A percentile compares a stretch with the other conserved stretches of the same genome.
These are phyloP conservation scores for Jacaranda copaia DNA, from an alignment of 257 asterid species.

Conservation along the genomic window DNA sequence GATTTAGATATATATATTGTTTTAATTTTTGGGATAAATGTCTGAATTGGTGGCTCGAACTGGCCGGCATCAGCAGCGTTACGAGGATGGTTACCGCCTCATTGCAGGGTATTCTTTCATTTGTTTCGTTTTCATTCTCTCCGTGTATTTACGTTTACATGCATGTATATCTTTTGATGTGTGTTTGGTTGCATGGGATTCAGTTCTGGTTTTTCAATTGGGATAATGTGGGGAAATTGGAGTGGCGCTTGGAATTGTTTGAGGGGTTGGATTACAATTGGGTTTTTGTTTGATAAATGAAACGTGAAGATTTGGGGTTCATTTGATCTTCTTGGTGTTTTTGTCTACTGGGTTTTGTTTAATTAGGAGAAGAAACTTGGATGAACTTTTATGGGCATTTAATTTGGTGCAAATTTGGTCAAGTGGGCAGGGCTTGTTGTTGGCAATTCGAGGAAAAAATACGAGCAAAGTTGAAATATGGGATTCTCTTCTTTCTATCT, in stretches of 20 bases:
- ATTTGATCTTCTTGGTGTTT: constrained; percentile 24
- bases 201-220: constrained; percentile 25
- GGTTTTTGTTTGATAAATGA: constrained; percentile 32
- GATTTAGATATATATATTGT: constrained; percentile 1
- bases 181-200: constrained; percentile 40
- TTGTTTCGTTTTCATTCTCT: background rate
- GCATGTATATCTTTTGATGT: constrained; percentile 43
- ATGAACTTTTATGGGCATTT: constrained; percentile 9
- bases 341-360: constrained; percentile 29
- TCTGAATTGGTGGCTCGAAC: constrained; percentile 95
- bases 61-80: constrained; percentile 91
- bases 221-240: constrained; percentile 38
- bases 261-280: constrained; percentile 21
- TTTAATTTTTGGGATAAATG: constrained; percentile 54
- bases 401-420: constrained; percentile 29
- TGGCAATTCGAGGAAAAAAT: constrained; percentile 14
- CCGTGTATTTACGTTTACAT: constrained; percentile 36
- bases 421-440: constrained; percentile 18
- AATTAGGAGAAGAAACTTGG: constrained; percentile 20
- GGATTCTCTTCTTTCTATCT: background rate
- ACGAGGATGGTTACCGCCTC: constrained; percentile 86
- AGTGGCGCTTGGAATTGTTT: constrained; percentile 33
- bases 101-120: constrained; percentile 66
- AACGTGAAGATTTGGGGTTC: constrained; percentile 20
- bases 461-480: constrained; percentile 8